These are phyloP conservation scores for Alternaria solani DNA, from an alignment of 2,329 filamentous ascomycete species.

Conservation along the genomic window DNA sequence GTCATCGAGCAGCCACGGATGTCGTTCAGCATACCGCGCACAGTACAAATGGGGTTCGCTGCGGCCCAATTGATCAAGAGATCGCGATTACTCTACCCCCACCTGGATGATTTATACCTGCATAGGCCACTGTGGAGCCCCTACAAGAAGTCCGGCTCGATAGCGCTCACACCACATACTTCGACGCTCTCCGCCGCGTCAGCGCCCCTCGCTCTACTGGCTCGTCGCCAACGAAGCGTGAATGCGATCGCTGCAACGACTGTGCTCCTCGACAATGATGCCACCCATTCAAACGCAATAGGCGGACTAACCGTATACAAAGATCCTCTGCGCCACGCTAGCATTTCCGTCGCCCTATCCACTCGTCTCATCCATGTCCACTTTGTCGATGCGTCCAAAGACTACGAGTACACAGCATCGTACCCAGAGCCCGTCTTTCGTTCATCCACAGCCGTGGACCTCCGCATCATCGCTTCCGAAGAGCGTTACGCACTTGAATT, in stretches of 20 bases:
- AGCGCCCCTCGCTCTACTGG: background rate
- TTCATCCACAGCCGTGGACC: background rate
- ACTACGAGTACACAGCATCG: background rate
- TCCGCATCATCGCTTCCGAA: background rate
- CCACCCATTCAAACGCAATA: background rate
- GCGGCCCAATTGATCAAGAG: background rate
- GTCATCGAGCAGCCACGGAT: conserved; percentile 31
- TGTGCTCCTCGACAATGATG: background rate
- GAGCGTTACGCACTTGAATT: background rate
- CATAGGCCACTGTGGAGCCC: background rate
- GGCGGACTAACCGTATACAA: background rate
- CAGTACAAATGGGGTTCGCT: background rate
- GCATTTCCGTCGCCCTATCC: background rate
- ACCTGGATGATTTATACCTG: background rate
- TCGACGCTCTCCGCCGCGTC: background rate
- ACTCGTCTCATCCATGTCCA: conserved; percentile 1
- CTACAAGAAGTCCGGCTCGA: background rate
- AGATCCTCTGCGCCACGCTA: background rate
- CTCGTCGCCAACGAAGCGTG: background rate
- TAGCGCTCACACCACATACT: background rate
- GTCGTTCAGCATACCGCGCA: conserved; percentile 5
- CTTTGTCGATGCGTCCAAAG: conserved; percentile 1
- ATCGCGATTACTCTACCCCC: background rate
- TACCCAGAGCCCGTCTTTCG: background rate
- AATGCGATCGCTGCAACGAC: background rate